phyloP scores from a whole-genome alignment of 2,329 filamentous ascomycete species.

The Ophiostoma ulmi region DNA sequence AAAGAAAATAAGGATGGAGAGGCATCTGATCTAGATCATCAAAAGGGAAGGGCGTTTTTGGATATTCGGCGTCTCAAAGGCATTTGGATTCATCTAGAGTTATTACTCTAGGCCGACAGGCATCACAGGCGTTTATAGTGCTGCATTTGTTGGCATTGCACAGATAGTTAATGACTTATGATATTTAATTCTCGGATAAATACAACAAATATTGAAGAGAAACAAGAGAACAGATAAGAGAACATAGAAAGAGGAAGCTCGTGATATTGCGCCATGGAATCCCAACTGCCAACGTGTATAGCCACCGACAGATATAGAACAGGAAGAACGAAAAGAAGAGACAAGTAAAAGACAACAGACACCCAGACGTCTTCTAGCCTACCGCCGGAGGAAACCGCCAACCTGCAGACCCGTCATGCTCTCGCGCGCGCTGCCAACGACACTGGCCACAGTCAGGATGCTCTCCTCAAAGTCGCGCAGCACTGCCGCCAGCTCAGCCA shows the following conservation, averaged over 20 bases:
- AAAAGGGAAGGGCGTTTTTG: not conserved
- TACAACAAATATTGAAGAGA: not conserved
- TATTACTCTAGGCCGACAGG: not conserved
- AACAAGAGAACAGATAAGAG: not conserved
- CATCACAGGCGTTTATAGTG: not conserved
- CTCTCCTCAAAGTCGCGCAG: constrained; percentile 61
- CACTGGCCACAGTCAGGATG: constrained; percentile 57
- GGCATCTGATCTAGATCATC: not conserved
- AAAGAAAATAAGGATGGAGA: not conserved
- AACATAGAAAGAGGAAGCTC: not conserved
- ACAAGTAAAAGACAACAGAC: not conserved
- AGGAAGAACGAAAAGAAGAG: not conserved
- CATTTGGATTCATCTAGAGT: not conserved
- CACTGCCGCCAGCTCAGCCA: constrained; percentile 51
- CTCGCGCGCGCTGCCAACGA: constrained; percentile 56
- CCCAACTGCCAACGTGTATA: not conserved
- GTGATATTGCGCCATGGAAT: constrained; percentile 8
- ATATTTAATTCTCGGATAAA: constrained; percentile 4
- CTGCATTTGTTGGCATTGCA: not conserved
- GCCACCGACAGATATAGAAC: not conserved
- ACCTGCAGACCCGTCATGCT: constrained; percentile 54
- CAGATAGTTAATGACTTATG: constrained; percentile 11
- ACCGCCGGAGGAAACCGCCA: constrained; percentile 42
- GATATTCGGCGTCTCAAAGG: constrained; percentile 1
- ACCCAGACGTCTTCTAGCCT: not conserved